A percentile compares a stretch with the other conserved stretches of the same genome.
Evolutionary conservation across 768 basidiomycete species (phyloP).

Genomic region (Clitopilus hobsonii): DNA sequence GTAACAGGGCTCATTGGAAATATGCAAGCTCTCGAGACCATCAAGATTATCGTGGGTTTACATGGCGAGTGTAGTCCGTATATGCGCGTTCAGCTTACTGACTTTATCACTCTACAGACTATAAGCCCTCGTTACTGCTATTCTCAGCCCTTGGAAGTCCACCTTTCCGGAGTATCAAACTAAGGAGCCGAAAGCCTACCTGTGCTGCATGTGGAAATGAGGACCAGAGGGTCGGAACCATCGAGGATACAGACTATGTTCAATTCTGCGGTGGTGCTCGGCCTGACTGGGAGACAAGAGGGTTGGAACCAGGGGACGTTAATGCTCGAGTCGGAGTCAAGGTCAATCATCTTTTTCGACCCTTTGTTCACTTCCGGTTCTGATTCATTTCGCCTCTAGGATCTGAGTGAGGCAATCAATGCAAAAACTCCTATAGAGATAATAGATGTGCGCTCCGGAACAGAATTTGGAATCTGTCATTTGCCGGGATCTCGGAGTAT

Average conservation of each 20-base stretch:
- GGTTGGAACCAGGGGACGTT: slow-evolving; percentile 36
- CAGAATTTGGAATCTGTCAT: slow-evolving; percentile 85
- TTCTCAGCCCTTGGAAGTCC: slow-evolving; percentile 67
- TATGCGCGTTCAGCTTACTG: neutral
- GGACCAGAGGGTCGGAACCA: slow-evolving; percentile 35
- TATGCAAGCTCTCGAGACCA: slow-evolving; percentile 83
- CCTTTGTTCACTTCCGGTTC: neutral
- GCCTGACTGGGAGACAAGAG: slow-evolving; percentile 62
- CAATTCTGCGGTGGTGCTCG: slow-evolving; percentile 77
- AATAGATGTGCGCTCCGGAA: slow-evolving; percentile 75
- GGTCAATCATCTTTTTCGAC: slow-evolving; percentile 21
- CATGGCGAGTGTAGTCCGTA: slow-evolving; percentile 41
- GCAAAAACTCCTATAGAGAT: slow-evolving; percentile 30
- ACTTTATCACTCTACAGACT: slow-evolving; percentile 27
- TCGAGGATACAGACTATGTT: slow-evolving; percentile 71
- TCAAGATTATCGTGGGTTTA: slow-evolving; percentile 70
- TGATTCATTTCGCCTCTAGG: slow-evolving; percentile 10
- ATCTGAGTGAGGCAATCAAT: slow-evolving; percentile 24
- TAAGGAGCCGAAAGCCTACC: slow-evolving; percentile 63
- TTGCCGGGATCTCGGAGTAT: slow-evolving; percentile 71
- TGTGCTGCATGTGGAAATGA: slow-evolving; percentile 73
- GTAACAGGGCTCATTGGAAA: slow-evolving; percentile 90
- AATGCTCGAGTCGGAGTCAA: slow-evolving; percentile 38
- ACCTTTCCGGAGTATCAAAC: slow-evolving; percentile 78
- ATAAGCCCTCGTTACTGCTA: slow-evolving; percentile 60